These are phyloP conservation scores for Cyberlindnera euphorbiiphila DNA, from an alignment of 805 yeast genomes.

Conservation along the genomic window DNA sequence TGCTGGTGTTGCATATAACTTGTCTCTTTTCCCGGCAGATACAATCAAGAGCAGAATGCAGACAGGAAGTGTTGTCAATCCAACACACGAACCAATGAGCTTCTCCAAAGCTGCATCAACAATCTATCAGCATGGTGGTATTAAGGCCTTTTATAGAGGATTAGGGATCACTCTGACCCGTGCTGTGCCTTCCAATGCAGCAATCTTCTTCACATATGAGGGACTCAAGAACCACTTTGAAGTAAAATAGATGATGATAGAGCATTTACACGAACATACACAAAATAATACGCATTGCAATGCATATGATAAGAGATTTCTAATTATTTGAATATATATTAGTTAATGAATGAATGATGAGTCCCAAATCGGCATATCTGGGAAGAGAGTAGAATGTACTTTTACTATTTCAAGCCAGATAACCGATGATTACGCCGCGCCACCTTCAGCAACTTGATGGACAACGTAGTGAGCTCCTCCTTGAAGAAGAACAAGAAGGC, in stretches of 20 bases:
- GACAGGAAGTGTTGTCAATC: slow-evolving; percentile 42
- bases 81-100: slow-evolving; percentile 26
- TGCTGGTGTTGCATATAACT: slow-evolving; percentile 82
- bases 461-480: slow-evolving; percentile 69
- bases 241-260: too few relatives aligned
- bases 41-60: slow-evolving; percentile 87
- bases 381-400: neutral
- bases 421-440: slow-evolving; percentile 20
- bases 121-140: slow-evolving; percentile 51
- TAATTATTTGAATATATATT: too few relatives aligned
- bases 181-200: slow-evolving; percentile 88
- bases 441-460: slow-evolving; percentile 49
- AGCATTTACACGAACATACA: too few relatives aligned
- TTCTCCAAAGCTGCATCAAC: slow-evolving; percentile 36
- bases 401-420: slow-evolving; percentile 4
- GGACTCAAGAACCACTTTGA: slow-evolving; percentile 41
- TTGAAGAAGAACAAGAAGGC: slow-evolving; percentile 89
- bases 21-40: slow-evolving; percentile 83
- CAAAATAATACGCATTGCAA: too few relatives aligned
- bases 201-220: slow-evolving; percentile 80
- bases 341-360: too few relatives aligned
- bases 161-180: slow-evolving; percentile 75
- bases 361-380: slow-evolving; percentile 1
- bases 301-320: too few relatives aligned
- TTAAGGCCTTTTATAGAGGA: slow-evolving; percentile 76